phyloP scores from a whole-genome alignment of 805 yeast genomes.

The Cyberlindnera bimundalis region DNA sequence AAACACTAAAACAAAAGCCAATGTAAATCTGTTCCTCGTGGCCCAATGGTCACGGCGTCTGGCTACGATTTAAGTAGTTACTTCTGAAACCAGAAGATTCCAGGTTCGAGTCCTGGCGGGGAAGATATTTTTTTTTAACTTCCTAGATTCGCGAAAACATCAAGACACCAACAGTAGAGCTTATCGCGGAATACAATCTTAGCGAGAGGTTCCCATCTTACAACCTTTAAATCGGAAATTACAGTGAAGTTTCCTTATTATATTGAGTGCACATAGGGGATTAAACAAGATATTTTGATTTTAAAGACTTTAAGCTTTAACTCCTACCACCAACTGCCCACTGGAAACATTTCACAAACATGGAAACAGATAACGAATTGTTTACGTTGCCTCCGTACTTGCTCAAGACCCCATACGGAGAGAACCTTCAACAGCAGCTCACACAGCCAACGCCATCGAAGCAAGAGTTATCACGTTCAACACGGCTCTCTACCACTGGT shows the following conservation, averaged over 20 bases:
- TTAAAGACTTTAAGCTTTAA: not conserved
- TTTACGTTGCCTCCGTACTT: constrained; percentile 19
- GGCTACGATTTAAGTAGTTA: constrained; percentile 54
- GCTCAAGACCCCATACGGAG: constrained; percentile 22
- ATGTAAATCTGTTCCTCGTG: constrained; percentile 41
- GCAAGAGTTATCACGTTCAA: constrained; percentile 8
- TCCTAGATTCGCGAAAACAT: not conserved
- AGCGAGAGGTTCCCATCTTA: too few relatives aligned
- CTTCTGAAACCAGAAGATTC: constrained; percentile 37
- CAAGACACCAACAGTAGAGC: constrained; percentile 4
- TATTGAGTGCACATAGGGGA: too few relatives aligned
- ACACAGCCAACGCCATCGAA: not conserved
- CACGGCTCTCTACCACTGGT: constrained; percentile 16
- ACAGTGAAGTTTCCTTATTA: too few relatives aligned
- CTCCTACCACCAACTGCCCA: not conserved
- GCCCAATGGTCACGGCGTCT: constrained; percentile 77
- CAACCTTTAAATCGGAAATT: too few relatives aligned
- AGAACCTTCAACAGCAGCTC: constrained; percentile 12
- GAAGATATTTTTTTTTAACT: constrained; percentile 25
- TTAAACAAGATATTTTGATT: too few relatives aligned
- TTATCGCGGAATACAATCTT: too few relatives aligned
- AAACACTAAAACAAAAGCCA: not conserved
- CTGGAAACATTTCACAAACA: not conserved
- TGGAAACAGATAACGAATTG: constrained; percentile 1
- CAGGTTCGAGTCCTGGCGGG: constrained; percentile 37